Conservation (phyloP, 306 rosid genomes). For the Vigna hirtella region DNA sequence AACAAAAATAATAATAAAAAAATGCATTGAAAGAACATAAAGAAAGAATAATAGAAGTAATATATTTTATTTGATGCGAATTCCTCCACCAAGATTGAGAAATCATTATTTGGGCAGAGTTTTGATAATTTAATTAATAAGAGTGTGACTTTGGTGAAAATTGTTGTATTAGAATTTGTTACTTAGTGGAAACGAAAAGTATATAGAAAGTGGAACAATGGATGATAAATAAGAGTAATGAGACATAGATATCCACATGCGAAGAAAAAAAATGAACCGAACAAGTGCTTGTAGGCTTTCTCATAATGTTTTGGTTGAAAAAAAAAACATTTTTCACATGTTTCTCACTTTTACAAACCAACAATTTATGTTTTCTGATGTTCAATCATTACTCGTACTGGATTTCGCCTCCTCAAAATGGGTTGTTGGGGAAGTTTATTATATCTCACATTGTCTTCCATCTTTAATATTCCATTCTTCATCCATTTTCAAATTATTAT, state of each 20-base stretch:
- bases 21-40: background rate
- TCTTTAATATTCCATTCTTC: background rate
- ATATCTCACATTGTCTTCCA: background rate
- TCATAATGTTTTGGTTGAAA: conserved; percentile 4
- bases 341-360: background rate
- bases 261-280: conserved; percentile 7
- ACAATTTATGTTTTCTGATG: background rate
- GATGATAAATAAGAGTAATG: background rate
- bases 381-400: conserved; percentile 24
- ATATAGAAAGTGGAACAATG: conserved; percentile 21
- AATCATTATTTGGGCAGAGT: background rate
- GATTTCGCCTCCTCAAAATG: conserved; percentile 1
- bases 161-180: background rate
- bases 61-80: background rate
- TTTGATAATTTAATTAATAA: too few relatives aligned
- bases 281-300: conserved; percentile 18
- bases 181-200: conserved; percentile 24
- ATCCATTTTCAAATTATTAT: background rate
- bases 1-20: background rate
- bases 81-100: background rate
- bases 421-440: background rate
- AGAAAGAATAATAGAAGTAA: background rate
- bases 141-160: background rate
- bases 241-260: too few relatives aligned
- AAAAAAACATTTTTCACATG: conserved; percentile 19